These are phyloP conservation scores for Didymella sp. DNA, from an alignment of 2,329 filamentous ascomycete genomes.

Conservation along the genomic window DNA sequence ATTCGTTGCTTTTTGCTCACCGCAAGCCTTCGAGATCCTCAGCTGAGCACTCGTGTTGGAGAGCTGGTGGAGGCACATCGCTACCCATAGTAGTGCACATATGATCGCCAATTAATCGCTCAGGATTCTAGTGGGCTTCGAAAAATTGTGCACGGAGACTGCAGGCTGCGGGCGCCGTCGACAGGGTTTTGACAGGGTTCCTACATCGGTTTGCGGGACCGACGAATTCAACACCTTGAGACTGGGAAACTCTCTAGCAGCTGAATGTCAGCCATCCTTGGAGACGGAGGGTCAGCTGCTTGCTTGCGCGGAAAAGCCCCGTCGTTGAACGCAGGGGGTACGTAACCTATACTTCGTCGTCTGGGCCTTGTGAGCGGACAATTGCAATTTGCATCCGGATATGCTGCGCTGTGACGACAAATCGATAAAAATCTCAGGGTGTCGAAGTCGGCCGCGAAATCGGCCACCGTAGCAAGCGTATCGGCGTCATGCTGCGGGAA, in stretches of 20 bases:
- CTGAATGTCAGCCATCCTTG: constrained; percentile 30
- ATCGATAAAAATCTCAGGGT: constrained; percentile 16
- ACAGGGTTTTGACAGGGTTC: constrained; percentile 19
- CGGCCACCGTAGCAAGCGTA: constrained; percentile 17
- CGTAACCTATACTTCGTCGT: constrained; percentile 8
- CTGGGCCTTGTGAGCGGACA: constrained; percentile 10
- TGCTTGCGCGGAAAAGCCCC: constrained; percentile 23
- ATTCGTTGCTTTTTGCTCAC: constrained; percentile 14
- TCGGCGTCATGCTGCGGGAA: constrained; percentile 17
- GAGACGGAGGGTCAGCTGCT: constrained; percentile 39
- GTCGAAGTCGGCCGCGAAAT: constrained; percentile 23
- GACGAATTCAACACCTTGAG: constrained; percentile 20
- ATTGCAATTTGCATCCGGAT: constrained; percentile 15
- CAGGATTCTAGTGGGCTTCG: constrained; percentile 33
- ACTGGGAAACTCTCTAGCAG: constrained; percentile 25
- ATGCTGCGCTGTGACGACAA: constrained; percentile 18
- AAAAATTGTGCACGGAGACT: constrained; percentile 11
- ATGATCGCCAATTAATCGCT: constrained; percentile 31
- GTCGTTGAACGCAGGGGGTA: constrained; percentile 14
- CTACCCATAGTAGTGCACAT: constrained; percentile 19
- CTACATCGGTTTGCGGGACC: constrained; percentile 9
- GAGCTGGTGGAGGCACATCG: constrained; percentile 3
- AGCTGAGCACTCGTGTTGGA: constrained; percentile 14
- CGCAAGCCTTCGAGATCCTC: constrained; percentile 1
- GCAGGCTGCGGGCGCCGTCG: constrained; percentile 7